phyloP scores from a whole-genome alignment of 1,139 yeast species.

The Candida frijolesensis region DNA sequence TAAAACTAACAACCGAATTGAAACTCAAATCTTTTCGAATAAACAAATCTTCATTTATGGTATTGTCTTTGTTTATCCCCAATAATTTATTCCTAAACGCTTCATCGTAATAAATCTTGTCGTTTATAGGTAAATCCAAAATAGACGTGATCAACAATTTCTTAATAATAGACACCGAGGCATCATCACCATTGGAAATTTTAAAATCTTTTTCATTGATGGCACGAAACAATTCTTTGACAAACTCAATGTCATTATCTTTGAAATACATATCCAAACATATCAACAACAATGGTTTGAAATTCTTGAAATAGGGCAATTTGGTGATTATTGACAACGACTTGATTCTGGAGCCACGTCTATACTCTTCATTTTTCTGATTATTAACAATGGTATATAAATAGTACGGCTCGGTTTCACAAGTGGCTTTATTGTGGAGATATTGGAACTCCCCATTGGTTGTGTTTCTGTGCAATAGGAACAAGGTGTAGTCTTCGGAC shows the following conservation, averaged over 20 bases:
- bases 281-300: slow-evolving; percentile 58
- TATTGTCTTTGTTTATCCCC: slow-evolving; percentile 28
- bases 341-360: slow-evolving; percentile 59
- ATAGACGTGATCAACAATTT: slow-evolving; percentile 47
- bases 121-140: slow-evolving; percentile 49
- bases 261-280: slow-evolving; percentile 52
- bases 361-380: slow-evolving; percentile 43
- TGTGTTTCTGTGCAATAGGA: slow-evolving; percentile 47
- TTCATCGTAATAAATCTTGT: slow-evolving; percentile 46
- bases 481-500: slow-evolving; percentile 61
- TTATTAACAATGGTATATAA: slow-evolving; percentile 61
- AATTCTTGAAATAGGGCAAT: slow-evolving; percentile 54
- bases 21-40: slow-evolving; percentile 48
- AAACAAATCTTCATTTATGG: slow-evolving; percentile 33
- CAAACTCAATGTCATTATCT: slow-evolving; percentile 22
- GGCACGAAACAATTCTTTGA: slow-evolving; percentile 34
- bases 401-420: slow-evolving; percentile 49
- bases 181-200: slow-evolving; percentile 22
- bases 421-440: slow-evolving; percentile 30
- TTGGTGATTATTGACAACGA: slow-evolving; percentile 57
- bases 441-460: slow-evolving; percentile 46
- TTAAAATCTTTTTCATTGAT: slow-evolving; percentile 38
- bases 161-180: slow-evolving; percentile 32
- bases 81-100: slow-evolving; percentile 38
- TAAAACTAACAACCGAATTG: slow-evolving; percentile 40